Percentiles rank a stretch among this genome's conserved stretches.
Evolutionary conservation across 805 yeast species (phyloP).

Genomic region (Lachancea thermotolerans): DNA sequence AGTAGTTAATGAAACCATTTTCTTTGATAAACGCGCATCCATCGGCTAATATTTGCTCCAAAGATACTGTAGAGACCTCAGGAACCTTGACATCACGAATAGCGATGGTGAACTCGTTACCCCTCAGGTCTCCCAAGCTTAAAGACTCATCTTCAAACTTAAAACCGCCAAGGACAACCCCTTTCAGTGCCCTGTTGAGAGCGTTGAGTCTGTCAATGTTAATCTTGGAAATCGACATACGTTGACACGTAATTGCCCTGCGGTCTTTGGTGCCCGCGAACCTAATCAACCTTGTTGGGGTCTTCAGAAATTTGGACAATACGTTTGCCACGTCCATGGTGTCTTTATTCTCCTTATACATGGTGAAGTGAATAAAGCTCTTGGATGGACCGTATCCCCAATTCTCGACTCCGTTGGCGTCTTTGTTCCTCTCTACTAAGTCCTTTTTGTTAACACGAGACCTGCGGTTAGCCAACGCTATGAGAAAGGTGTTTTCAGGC

Average conservation of each 20-base stretch:
- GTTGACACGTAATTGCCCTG: slow-evolving; percentile 91
- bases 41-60: slow-evolving; percentile 42
- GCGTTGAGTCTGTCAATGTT: slow-evolving; percentile 69
- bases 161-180: slow-evolving; percentile 76
- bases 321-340: slow-evolving; percentile 90
- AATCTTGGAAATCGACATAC: slow-evolving; percentile 59
- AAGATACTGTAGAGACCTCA: slow-evolving; percentile 24
- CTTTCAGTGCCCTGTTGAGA: slow-evolving; percentile 67
- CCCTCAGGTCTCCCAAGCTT: slow-evolving; percentile 74
- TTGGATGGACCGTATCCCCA: slow-evolving; percentile 71
- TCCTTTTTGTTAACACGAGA: slow-evolving; percentile 35
- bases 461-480: slow-evolving; percentile 46
- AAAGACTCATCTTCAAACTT: slow-evolving; percentile 55
- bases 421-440: slow-evolving; percentile 32
- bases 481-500: slow-evolving; percentile 53
- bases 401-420: slow-evolving; percentile 47
- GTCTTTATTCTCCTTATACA: slow-evolving; percentile 92
- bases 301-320: slow-evolving; percentile 62
- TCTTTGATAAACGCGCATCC: slow-evolving; percentile 53
- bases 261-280: slow-evolving; percentile 97
- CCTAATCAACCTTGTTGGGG: slow-evolving; percentile 63
- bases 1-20: slow-evolving; percentile 86
- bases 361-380: slow-evolving; percentile 63
- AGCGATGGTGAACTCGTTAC: slow-evolving; percentile 84
- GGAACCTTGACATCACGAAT: slow-evolving; percentile 59